These are phyloP conservation scores for Saccharata proteae DNA, from an alignment of 2,329 filamentous ascomycete species.

Conservation along the genomic window DNA sequence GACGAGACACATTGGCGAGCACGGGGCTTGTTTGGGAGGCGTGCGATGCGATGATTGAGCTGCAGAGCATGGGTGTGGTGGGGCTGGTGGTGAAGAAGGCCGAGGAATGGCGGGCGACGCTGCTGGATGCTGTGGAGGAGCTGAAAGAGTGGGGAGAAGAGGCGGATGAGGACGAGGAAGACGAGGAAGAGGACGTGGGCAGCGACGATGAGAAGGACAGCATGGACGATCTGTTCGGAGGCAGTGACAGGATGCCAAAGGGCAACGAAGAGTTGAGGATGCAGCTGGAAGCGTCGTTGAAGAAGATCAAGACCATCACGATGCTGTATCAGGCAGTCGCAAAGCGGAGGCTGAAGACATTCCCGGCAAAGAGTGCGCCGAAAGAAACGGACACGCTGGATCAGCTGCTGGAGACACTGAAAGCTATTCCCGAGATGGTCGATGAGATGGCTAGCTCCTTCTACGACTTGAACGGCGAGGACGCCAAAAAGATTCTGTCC, in stretches of 20 bases:
- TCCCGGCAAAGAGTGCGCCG: constrained; percentile 23
- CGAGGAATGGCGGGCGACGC: constrained; percentile 58
- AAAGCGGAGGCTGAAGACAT: constrained; percentile 55
- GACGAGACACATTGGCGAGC: constrained; percentile 37
- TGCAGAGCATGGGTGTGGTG: constrained; percentile 55
- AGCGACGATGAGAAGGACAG: constrained; percentile 37
- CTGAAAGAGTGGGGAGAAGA: constrained; percentile 80
- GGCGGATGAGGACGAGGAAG: constrained; percentile 46
- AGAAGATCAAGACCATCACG: constrained; percentile 53
- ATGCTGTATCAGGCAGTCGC: constrained; percentile 57
- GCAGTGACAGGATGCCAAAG: constrained; percentile 30
- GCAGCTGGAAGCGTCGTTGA: constrained; percentile 52
- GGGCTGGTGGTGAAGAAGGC: constrained; percentile 61
- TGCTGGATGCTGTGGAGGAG: constrained; percentile 76
- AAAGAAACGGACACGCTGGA: constrained; percentile 32
- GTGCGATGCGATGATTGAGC: constrained; percentile 58
- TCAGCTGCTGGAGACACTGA: constrained; percentile 43
- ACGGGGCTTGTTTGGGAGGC: constrained; percentile 75
- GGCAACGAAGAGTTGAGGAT: constrained; percentile 54
- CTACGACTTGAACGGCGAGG: constrained; percentile 52
- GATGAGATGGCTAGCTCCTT: constrained; percentile 61
- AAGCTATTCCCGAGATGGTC: constrained; percentile 51
- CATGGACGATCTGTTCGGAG: constrained; percentile 56
- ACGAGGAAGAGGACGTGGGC: constrained; percentile 23
- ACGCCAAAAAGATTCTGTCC: constrained; percentile 48